Percentiles rank a stretch among this genome's conserved stretches.
phyloP scores from a whole-genome alignment of 2,329 filamentous ascomycete genomes.

The Cordyceps sp. region DNA sequence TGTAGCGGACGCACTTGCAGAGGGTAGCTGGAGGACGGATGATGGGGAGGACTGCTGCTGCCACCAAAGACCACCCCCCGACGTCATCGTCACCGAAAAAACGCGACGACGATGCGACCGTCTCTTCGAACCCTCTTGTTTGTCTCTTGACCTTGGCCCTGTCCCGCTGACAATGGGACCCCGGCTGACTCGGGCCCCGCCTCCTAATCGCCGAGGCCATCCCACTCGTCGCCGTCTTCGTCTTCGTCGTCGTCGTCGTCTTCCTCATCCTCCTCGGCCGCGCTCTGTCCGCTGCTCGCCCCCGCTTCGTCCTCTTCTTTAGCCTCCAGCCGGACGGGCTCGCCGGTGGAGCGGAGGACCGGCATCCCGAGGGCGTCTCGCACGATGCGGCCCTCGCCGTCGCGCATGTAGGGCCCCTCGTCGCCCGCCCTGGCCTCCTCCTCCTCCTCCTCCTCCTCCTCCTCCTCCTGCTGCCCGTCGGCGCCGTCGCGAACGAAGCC shows the following conservation, averaged over 20 bases:
- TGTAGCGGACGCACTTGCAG: too few species aligned
- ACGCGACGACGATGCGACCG: too few species aligned
- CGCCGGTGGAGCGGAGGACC: constrained; percentile 18
- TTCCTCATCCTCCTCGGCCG: constrained; percentile 11
- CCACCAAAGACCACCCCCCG: too few species aligned
- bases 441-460: constrained; percentile 14
- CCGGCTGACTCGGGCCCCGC: too few species aligned
- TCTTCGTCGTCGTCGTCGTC: constrained; percentile 7
- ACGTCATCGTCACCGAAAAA: too few species aligned
- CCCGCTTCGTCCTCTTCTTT: constrained; percentile 4
- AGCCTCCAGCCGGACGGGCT: constrained; percentile 10
- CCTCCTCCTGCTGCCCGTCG: constrained; percentile 1
- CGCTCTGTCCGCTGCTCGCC: too few species aligned
- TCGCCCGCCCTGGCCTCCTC: constrained; percentile 4
- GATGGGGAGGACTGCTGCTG: too few species aligned
- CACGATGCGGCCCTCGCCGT: constrained; percentile 35
- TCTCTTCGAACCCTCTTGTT: too few species aligned
- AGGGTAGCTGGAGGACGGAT: too few species aligned
- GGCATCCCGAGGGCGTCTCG: constrained; percentile 22
- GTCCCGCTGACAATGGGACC: too few species aligned
- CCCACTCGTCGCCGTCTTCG: constrained; percentile 7
- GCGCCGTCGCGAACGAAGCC: constrained; percentile 42
- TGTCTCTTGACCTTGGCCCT: background rate
- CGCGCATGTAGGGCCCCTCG: constrained; percentile 35
- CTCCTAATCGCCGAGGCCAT: constrained; percentile 4